These are phyloP conservation scores for Penicillium sp. DNA, from an alignment of 2,329 filamentous ascomycete species.

Conservation along the genomic window DNA sequence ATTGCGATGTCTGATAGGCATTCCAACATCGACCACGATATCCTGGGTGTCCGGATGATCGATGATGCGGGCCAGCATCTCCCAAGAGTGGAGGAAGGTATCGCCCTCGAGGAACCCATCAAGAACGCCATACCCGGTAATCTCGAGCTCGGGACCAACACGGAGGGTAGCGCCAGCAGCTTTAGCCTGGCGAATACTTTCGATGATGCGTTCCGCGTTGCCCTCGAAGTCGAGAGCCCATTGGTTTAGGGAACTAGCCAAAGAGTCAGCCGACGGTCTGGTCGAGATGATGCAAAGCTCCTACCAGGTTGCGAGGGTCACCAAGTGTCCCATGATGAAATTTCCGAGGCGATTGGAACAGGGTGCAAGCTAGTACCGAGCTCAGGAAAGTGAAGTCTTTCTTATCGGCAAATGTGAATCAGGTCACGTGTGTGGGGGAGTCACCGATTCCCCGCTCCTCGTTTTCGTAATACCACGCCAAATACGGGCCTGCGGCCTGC, in stretches of 20 bases:
- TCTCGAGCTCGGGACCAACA: conserved; percentile 56
- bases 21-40: conserved; percentile 64
- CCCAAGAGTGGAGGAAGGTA: conserved; percentile 59
- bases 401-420: conserved; percentile 2
- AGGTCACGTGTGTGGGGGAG: conserved; percentile 24
- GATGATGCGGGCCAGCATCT: conserved; percentile 62
- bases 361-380: background rate
- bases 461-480: conserved; percentile 6
- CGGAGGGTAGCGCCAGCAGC: conserved; percentile 60
- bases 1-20: conserved; percentile 62
- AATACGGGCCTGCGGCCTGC: background rate
- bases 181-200: conserved; percentile 62
- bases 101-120: conserved; percentile 65
- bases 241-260: conserved; percentile 40
- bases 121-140: conserved; percentile 62
- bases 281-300: background rate
- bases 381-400: background rate
- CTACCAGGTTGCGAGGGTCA: conserved; percentile 47
- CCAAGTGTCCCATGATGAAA: conserved; percentile 38
- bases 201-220: conserved; percentile 62
- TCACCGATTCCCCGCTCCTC: conserved; percentile 11
- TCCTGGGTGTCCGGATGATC: conserved; percentile 59
- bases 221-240: conserved; percentile 62
- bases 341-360: background rate
- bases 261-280: background rate